Evolutionary conservation across 1,284 basidiomycete genomes (phyloP).

Genomic region (Ceratobasidium papillatum): DNA sequence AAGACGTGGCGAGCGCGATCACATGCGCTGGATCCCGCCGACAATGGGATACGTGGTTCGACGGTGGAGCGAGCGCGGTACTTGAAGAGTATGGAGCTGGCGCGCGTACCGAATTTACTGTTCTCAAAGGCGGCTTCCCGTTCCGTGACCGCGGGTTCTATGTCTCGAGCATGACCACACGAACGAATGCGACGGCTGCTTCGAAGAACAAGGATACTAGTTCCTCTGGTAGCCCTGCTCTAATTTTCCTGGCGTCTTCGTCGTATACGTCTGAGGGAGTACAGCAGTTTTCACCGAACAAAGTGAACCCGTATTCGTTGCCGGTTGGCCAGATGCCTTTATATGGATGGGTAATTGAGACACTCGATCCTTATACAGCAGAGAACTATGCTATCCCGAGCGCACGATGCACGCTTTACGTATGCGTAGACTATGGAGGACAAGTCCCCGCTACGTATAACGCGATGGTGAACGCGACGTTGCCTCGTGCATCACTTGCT

Average conservation of each 20-base stretch:
- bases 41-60: constrained; percentile 87
- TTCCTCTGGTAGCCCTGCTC: constrained; percentile 56
- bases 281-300: constrained; percentile 62
- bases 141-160: constrained; percentile 92
- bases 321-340: constrained; percentile 86
- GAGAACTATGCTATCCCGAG: constrained; percentile 97
- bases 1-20: constrained; percentile 83
- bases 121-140: constrained; percentile 82
- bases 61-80: constrained; percentile 61
- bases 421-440: constrained; percentile 89
- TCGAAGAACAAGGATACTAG: constrained; percentile 40
- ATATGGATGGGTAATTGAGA: constrained; percentile 97
- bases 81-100: constrained; percentile 86
- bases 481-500: constrained; percentile 70
- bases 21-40: constrained; percentile 76
- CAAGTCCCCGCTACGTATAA: constrained; percentile 88
- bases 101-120: constrained; percentile 72
- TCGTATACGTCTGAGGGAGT: constrained; percentile 67
- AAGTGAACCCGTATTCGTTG: constrained; percentile 80
- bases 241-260: constrained; percentile 77
- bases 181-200: constrained; percentile 51
- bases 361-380: constrained; percentile 94
- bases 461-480: constrained; percentile 82
- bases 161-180: constrained; percentile 78
- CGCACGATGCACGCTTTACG: constrained; percentile 87